Base-by-base conservation (phyloP, 305 asterid species). In the Fraxinus baroniana region DNA sequence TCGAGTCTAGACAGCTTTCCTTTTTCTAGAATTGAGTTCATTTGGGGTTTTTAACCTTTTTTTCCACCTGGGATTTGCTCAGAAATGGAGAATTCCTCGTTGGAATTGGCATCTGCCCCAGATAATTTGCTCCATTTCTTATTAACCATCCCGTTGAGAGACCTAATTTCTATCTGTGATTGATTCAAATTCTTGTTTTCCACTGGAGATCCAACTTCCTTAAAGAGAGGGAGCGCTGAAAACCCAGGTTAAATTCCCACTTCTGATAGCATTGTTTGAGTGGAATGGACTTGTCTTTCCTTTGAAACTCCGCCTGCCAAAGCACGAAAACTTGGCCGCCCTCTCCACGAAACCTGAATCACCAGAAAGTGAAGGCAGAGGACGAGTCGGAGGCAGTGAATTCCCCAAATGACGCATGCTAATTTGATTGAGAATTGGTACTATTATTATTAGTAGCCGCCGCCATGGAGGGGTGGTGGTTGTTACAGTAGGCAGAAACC, bases 271-370 rank as follows among this genome's bases (percentile, higher is more conserved):
- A 49, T 84, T 84, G 81, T 32, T 87, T 3, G 66, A 32, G 78
- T 86, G 91, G 3, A 89, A 77, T 5, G 81, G 91, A 64, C 84
- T 80, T 0, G 86, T 87, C 10, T 95, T 86, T 5, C 90, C 99
- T 28, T 92, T 92, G 83, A 93, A 92, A 76, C 98, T 94, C 66
- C 89, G 87, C 79, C 93, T 94, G 1, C 98, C 98, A 44, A 92
- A 96, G 88, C 95, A 91, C 2, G 99, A 94, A 83, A 93, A 91
- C 85, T 91, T 92, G 1, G 99, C 97, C 3, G 98, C 98, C 79
- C 98, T 83, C 86, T 92, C 95, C 22, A 91, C 97, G 17, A 96
- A 96, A 5, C 94, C 97, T 52, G 97, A 97, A 89, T 94, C 99
- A 82, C 92, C 49, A n/a, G 93, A 79, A 12, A 90, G 81, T 5